Evolutionary conservation across 192 early-diverging fungal genomes (phyloP), one percentile per base, ranked within the genome.

Genomic region (Linnemannia exigua): DNA sequence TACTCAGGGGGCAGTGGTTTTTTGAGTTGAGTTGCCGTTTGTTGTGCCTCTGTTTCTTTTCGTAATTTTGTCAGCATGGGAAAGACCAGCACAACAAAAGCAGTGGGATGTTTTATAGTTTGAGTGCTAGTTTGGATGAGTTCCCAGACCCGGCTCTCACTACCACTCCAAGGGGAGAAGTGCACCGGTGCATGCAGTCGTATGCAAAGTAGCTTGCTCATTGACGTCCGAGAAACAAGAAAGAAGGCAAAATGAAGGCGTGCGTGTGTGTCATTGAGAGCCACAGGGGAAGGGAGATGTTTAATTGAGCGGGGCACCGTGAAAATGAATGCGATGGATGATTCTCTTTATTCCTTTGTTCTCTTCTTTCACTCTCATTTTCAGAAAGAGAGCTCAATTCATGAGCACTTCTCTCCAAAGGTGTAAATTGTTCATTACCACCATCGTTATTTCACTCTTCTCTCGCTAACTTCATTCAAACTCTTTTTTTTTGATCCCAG

Each of bases 401-500:
- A 33, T 61, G 54, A 61, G 54, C 54, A 44, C 9, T 9, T 44
- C 41, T 44, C 41, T n/a, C 41, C 41, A 61, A n/a, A 19, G 54
- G 54, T 28, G 54, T 8, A n/a, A 61, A 61, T 25, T 25, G 25
- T 12, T 50, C 22, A 4, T 61, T 20, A n/a, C 25, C 25, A 1
- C 22, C 22, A 11, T 61, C 5, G 8, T n/a, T 58, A 1, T 25
- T 28, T 51, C 2, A 17, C 17, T 19, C 16, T 1, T n/a, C n/a
- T n/a, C n/a, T n/a, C n/a, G n/a, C n/a, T n/a, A n/a, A n/a, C n/a
- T 19, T 19, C 50, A 51, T 51, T 19, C 50, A 15, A 19, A 58
- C n/a, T 58, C 54, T 25, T 58, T 28, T 54, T 7, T 54, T 63
- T 63, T 63, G 58, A 63, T 63, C 58, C 58, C 58, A n/a, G n/a